Percentiles rank a stretch among this genome's conserved stretches.
These are phyloP conservation scores for Taxillus chinensis DNA, from an alignment of 164 flowering plant species.

Conservation along the genomic window DNA sequence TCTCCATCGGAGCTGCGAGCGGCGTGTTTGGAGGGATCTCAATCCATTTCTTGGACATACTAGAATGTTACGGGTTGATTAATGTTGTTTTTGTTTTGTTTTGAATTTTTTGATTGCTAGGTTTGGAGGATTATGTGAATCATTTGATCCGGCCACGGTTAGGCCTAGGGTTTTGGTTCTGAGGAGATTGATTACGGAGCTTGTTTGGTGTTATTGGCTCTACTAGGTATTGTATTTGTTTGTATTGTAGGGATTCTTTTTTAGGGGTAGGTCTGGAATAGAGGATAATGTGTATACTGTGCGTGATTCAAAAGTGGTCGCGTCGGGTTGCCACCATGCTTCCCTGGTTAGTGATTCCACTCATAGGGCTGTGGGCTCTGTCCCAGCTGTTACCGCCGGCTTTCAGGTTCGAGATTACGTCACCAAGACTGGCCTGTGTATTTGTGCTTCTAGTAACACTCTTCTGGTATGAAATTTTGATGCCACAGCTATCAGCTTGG, in stretches of 20 bases:
- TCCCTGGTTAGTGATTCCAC: constrained; percentile 94
- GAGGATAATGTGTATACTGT: constrained; percentile 97
- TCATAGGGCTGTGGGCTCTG: constrained; percentile 83
- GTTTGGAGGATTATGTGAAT: constrained; percentile 4
- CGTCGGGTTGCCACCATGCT: constrained; percentile 89
- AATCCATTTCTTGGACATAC: no score
- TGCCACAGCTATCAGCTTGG: constrained; percentile 95
- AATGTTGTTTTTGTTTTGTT: background rate
- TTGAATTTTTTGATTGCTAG: background rate
- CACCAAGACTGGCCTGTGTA: constrained; percentile 88
- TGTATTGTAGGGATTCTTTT: no score
- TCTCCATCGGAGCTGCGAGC: background rate
- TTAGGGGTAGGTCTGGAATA: background rate
- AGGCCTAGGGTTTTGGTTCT: constrained; percentile 21
- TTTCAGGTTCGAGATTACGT: constrained; percentile 80
- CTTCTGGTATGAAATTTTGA: constrained; percentile 93
- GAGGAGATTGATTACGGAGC: constrained; percentile 25
- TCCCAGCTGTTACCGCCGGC: constrained; percentile 90
- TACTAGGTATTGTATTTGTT: no score
- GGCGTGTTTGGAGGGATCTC: no score
- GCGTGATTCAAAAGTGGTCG: constrained; percentile 95
- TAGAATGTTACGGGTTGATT: no score
- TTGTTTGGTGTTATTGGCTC: no score
- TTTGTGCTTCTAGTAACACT: constrained; percentile 77
- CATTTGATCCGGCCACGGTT: constrained; percentile 12